Evolutionary conservation across 257 asterid species (phyloP).

Genomic region (Nicotiana benthamiana): DNA sequence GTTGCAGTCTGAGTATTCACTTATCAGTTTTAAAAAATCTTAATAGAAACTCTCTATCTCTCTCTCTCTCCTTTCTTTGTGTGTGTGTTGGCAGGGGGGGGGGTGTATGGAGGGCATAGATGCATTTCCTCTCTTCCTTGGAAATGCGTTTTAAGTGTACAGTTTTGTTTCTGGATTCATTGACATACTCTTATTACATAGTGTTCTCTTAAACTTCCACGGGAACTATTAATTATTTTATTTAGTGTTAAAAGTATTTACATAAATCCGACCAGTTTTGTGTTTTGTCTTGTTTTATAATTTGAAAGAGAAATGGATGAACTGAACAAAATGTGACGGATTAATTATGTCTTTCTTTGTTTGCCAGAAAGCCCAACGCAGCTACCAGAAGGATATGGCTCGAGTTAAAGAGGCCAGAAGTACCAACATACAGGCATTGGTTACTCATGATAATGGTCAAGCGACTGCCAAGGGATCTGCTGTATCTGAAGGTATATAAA

Average conservation of each 20-base stretch:
- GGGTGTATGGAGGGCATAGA: not conserved
- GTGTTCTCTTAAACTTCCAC: not conserved
- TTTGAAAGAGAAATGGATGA: not conserved
- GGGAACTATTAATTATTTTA: not conserved
- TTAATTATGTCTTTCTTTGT: not conserved
- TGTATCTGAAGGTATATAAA: conserved; percentile 58
- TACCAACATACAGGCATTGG: conserved; percentile 49
- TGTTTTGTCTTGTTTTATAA: not conserved
- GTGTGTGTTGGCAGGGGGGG: no score
- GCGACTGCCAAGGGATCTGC: conserved; percentile 38
- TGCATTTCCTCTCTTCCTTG: not conserved
- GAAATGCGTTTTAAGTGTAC: not conserved
- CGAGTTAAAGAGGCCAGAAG: conserved; percentile 64
- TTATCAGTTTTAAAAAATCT: not conserved
- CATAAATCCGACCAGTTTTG: not conserved
- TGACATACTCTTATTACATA: not conserved
- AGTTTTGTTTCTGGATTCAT: not conserved
- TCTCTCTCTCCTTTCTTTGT: no score
- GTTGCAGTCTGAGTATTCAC: not conserved
- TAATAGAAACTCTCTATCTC: not conserved
- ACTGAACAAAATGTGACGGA: not conserved
- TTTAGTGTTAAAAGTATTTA: not conserved
- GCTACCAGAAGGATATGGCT: conserved; percentile 86
- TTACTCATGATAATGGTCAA: conserved; percentile 29
- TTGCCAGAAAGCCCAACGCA: conserved; percentile 83